These are phyloP conservation scores for Rhizopogon parksii DNA, from an alignment of 1,284 basidiomycete species.

Conservation along the genomic window DNA sequence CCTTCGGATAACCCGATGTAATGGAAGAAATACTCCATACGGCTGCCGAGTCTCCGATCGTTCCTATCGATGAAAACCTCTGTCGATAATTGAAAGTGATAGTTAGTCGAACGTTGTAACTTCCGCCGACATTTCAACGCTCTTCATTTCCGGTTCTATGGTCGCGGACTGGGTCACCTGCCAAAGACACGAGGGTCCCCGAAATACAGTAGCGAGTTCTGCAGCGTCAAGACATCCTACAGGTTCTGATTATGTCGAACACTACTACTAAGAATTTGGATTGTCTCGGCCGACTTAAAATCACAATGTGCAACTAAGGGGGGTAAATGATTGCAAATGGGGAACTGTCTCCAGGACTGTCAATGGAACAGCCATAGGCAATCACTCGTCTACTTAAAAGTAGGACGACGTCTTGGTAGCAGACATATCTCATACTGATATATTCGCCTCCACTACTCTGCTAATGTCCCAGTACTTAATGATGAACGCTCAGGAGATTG, in stretches of 20 bases:
- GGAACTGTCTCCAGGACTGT: neutral
- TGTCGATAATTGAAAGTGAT: slow-evolving; percentile 10
- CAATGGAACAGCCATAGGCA: neutral
- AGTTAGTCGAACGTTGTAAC: slow-evolving; percentile 4
- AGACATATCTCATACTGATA: neutral
- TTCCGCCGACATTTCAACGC: slow-evolving; percentile 9
- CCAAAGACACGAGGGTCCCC: slow-evolving; percentile 9
- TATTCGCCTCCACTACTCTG: neutral
- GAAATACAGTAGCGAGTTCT: slow-evolving; percentile 6
- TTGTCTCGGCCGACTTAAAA: neutral
- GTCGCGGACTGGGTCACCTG: slow-evolving; percentile 4
- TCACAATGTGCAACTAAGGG: neutral
- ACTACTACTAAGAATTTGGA: slow-evolving; percentile 1
- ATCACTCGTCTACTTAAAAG: neutral
- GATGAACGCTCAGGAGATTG: neutral
- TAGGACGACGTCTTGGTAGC: neutral
- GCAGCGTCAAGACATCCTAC: slow-evolving; percentile 5
- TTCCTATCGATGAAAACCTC: slow-evolving; percentile 20
- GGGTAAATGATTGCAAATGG: neutral
- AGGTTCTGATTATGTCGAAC: neutral
- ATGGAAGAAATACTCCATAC: slow-evolving; percentile 4
- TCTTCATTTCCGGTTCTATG: slow-evolving; percentile 1
- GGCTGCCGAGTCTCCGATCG: slow-evolving; percentile 13
- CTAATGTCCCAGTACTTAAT: neutral
- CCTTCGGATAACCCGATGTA: neutral